Evolutionary conservation across 768 basidiomycete species (phyloP).

Genomic region (Leucogyrophana mollusca): DNA sequence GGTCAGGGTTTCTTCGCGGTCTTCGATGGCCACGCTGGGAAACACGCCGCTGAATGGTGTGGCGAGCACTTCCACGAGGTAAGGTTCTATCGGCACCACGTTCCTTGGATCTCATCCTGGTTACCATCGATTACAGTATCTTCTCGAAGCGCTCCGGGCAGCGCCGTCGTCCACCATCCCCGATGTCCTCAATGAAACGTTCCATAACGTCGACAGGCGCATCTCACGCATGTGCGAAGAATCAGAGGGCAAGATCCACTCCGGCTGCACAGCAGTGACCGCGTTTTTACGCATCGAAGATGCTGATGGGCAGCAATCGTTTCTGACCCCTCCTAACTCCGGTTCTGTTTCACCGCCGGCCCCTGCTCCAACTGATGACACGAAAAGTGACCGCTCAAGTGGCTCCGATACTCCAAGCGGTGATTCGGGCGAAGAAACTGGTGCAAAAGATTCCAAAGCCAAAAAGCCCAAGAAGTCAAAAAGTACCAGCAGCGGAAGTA

Average conservation of each 20-base stretch:
- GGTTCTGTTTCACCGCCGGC: slow-evolving; percentile 32
- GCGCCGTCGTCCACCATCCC: slow-evolving; percentile 64
- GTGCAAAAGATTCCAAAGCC: slow-evolving; percentile 28
- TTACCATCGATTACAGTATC: slow-evolving; percentile 38
- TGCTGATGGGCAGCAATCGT: slow-evolving; percentile 67
- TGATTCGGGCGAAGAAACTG: slow-evolving; percentile 37
- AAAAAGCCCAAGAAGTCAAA: slow-evolving; percentile 45
- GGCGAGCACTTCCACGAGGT: slow-evolving; percentile 95
- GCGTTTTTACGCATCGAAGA: slow-evolving; percentile 95
- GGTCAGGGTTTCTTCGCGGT: slow-evolving; percentile 99
- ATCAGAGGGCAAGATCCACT: slow-evolving; percentile 90
- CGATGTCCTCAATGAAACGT: slow-evolving; percentile 74
- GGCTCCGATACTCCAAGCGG: slow-evolving; percentile 44
- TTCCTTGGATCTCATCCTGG: slow-evolving; percentile 1
- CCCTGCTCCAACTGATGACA: slow-evolving; percentile 31
- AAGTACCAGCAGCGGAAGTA: slow-evolving; percentile 44
- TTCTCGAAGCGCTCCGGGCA: slow-evolving; percentile 69
- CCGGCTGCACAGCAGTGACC: slow-evolving; percentile 95
- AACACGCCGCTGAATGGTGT: slow-evolving; percentile 99
- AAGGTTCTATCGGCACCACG: slow-evolving; percentile 13
- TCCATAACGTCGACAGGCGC: slow-evolving; percentile 85
- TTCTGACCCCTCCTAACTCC: slow-evolving; percentile 39
- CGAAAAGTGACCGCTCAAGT: slow-evolving; percentile 27
- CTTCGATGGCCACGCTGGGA: slow-evolving; percentile 98
- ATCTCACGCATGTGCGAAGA: slow-evolving; percentile 84